phyloP scores from a whole-genome alignment of 192 early-diverging fungal genomes.

The Irineochytrium annulatum region DNA sequence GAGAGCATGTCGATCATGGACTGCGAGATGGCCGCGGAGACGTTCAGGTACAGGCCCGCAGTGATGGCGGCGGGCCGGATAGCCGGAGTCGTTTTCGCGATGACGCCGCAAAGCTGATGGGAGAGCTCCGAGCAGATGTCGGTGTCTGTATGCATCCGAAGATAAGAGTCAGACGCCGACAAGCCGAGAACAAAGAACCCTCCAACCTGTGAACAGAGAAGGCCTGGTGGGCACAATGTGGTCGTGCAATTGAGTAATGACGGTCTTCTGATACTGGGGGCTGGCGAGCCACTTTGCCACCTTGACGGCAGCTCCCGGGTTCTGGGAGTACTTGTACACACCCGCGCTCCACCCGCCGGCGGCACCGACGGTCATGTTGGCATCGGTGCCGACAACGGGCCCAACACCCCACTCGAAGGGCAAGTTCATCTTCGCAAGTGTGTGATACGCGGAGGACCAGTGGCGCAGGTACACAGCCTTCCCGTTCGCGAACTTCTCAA shows the following conservation, averaged over 20 bases:
- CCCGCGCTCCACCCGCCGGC: conserved; percentile 31
- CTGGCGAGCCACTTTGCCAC: conserved; percentile 19
- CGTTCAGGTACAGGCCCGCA: conserved; percentile 16
- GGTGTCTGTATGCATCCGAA: conserved; percentile 7
- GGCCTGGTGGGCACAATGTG: conserved; percentile 8
- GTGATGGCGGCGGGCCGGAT: conserved; percentile 17
- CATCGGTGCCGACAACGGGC: conserved; percentile 25
- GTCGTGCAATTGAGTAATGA: background rate
- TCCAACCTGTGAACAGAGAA: conserved; percentile 13
- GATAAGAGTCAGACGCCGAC: background rate
- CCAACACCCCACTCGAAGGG: conserved; percentile 35
- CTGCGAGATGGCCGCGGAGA: conserved; percentile 5
- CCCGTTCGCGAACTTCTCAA: conserved; percentile 15
- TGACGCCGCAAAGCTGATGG: conserved; percentile 13
- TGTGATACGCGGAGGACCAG: conserved; percentile 17
- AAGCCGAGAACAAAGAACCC: background rate
- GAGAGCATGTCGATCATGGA: conserved; percentile 11
- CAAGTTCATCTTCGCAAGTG: conserved; percentile 5
- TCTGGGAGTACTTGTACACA: conserved; percentile 32
- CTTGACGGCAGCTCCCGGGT: conserved; percentile 33
- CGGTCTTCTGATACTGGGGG: conserved; percentile 8
- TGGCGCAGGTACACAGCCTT: conserved; percentile 31
- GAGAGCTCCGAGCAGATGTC: conserved; percentile 4
- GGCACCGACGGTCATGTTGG: conserved; percentile 23
- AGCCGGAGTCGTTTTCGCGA: conserved; percentile 2